A percentile compares a stretch with the other conserved stretches of the same genome.
phyloP scores from a whole-genome alignment of 164 flowering plant genomes.

The Vitis labrusca region DNA sequence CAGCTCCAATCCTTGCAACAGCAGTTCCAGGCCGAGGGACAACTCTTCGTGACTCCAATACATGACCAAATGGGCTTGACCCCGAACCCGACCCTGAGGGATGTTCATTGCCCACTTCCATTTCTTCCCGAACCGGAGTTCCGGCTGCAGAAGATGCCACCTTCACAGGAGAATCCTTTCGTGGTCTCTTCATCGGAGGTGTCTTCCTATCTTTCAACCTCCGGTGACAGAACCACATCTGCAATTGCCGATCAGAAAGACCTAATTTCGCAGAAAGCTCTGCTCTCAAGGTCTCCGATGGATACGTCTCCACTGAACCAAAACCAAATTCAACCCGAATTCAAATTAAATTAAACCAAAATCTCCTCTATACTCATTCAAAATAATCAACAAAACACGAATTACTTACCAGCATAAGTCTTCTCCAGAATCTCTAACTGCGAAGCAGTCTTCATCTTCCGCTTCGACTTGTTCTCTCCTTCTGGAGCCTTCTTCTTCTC shows the following conservation, averaged over 20 bases:
- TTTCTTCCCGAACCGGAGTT: constrained; percentile 17
- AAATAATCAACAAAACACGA: constrained; percentile 15
- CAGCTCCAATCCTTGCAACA: constrained; percentile 44
- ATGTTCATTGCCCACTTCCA: constrained; percentile 36
- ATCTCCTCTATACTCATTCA: neutral
- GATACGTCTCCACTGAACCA: constrained; percentile 66
- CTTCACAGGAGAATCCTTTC: constrained; percentile 31
- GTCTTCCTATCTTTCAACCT: constrained; percentile 78
- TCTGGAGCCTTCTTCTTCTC: constrained; percentile 40
- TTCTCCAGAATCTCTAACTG: constrained; percentile 84
- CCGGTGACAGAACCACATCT: constrained; percentile 98
- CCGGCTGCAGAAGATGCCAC: constrained; percentile 1
- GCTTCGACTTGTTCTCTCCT: constrained; percentile 50
- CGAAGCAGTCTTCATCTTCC: constrained; percentile 86
- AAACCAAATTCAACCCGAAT: constrained; percentile 3
- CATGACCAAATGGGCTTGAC: constrained; percentile 43
- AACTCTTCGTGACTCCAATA: constrained; percentile 31
- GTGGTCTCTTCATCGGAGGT: constrained; percentile 37
- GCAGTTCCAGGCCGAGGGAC: constrained; percentile 38
- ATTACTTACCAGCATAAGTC: constrained; percentile 63
- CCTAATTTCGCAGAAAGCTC: constrained; percentile 70
- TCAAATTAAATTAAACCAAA: constrained; percentile 5
- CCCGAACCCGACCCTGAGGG: constrained; percentile 46
- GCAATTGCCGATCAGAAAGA: constrained; percentile 84
- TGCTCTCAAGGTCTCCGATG: constrained; percentile 67